A percentile compares a stretch with the other conserved stretches of the same genome.
These are phyloP conservation scores for Codiaeum variegatum DNA, from an alignment of 441 rosid species.

Conservation along the genomic window DNA sequence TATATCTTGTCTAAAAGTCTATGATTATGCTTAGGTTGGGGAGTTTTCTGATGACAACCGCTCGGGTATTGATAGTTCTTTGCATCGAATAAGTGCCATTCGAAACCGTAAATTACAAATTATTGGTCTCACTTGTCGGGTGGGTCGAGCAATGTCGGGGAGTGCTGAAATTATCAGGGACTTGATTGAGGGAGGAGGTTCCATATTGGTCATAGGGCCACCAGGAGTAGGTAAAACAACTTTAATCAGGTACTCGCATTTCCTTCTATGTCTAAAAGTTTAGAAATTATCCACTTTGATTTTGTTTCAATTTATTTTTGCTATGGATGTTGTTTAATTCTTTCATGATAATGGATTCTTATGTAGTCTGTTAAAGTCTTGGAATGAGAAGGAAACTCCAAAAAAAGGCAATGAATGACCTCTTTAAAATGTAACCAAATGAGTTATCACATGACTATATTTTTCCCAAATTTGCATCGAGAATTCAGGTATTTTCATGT, in stretches of 20 bases:
- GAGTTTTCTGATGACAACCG: slow-evolving; percentile 93
- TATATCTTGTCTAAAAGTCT: slow-evolving; percentile 15
- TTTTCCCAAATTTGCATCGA: neutral
- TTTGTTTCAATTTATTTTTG: neutral
- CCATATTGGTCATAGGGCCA: slow-evolving; percentile 86
- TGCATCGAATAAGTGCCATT: slow-evolving; percentile 93
- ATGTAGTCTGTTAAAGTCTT: neutral
- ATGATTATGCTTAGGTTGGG: slow-evolving; percentile 57
- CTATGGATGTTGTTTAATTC: neutral
- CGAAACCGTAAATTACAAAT: slow-evolving; percentile 82
- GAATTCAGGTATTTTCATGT: slow-evolving; percentile 2
- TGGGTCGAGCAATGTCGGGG: slow-evolving; percentile 84
- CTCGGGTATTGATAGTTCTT: slow-evolving; percentile 78
- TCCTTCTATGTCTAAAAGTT: slow-evolving; percentile 3
- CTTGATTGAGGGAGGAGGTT: slow-evolving; percentile 78
- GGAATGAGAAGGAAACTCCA: neutral
- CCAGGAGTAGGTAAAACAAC: slow-evolving; percentile 99
- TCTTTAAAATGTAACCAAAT: neutral
- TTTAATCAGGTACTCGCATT: slow-evolving; percentile 62
- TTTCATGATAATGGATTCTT: neutral
- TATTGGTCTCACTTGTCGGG: slow-evolving; percentile 90
- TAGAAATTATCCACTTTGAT: neutral
- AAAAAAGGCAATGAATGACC: neutral
- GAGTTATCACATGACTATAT: neutral
- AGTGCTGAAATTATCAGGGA: slow-evolving; percentile 80